phyloP scores from a whole-genome alignment of 2,329 filamentous ascomycete genomes.

The Neofusicoccum umdonicola region DNA sequence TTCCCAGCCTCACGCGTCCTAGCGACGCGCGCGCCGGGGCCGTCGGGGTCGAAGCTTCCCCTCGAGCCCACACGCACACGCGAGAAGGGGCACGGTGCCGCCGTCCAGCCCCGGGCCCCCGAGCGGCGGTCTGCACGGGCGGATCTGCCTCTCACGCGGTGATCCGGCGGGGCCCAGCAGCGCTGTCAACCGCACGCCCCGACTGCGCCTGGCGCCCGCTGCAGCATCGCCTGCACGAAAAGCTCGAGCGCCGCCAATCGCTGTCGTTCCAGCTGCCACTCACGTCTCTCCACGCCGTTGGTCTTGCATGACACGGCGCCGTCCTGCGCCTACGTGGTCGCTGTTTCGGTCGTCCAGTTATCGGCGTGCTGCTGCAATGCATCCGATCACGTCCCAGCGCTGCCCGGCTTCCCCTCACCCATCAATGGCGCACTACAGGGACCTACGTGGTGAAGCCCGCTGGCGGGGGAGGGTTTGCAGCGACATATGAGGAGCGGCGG shows the following conservation, averaged over 20 bases:
- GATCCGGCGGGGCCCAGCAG: background rate
- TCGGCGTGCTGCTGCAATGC: background rate
- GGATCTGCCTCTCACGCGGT: background rate
- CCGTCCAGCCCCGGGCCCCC: no score
- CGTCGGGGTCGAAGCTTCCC: no score
- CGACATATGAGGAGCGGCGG: background rate
- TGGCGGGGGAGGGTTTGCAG: background rate
- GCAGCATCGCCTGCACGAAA: background rate
- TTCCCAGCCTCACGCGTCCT: background rate
- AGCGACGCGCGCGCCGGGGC: background rate
- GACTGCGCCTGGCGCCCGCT: no score
- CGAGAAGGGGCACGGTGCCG: no score
- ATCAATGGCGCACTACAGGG: constrained; percentile 1
- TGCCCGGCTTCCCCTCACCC: background rate
- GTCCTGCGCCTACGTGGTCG: background rate
- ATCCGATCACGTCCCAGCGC: constrained; percentile 4
- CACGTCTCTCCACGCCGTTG: constrained; percentile 1
- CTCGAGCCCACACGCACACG: no score
- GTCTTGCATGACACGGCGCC: background rate
- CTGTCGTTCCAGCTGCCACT: background rate
- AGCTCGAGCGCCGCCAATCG: background rate
- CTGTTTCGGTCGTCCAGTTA: background rate
- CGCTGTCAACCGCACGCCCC: no score
- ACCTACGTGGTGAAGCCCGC: background rate
- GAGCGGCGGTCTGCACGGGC: background rate